Evolutionary conservation across 441 rosid species (phyloP).

Genomic region (Isatis lusitanica): DNA sequence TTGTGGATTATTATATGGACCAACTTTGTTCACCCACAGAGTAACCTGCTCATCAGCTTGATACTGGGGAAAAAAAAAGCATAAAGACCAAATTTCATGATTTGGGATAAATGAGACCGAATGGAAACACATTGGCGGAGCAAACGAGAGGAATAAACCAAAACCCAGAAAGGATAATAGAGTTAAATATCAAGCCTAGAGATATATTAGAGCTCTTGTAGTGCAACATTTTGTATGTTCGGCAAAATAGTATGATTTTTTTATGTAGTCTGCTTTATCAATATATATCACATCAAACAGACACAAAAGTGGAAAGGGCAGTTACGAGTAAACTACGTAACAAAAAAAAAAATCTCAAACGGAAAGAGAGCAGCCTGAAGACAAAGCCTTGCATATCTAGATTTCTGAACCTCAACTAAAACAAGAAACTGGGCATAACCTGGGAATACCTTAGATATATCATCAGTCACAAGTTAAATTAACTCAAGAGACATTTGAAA

Average conservation of each 20-base stretch:
- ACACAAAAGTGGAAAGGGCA: neutral
- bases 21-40: conserved; percentile 86
- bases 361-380: neutral
- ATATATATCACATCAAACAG: neutral
- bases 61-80: conserved; percentile 45
- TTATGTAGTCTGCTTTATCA: neutral
- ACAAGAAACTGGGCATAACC: neutral
- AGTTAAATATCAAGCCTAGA: neutral
- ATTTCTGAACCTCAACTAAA: neutral
- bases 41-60: conserved; percentile 60
- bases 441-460: too few relatives aligned
- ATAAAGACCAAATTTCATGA: conserved; percentile 5
- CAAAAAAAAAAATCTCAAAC: neutral
- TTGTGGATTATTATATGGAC: conserved; percentile 89
- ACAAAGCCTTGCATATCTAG: neutral
- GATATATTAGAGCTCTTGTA: neutral
- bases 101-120: neutral
- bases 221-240: neutral
- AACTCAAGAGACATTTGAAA: neutral
- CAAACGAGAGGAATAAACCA: neutral
- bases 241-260: neutral
- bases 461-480: neutral
- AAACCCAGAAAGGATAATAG: neutral
- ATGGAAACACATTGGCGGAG: neutral
- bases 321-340: neutral